These are phyloP conservation scores for Verruconis gallopava DNA, from an alignment of 2,329 filamentous ascomycete species.

Conservation along the genomic window DNA sequence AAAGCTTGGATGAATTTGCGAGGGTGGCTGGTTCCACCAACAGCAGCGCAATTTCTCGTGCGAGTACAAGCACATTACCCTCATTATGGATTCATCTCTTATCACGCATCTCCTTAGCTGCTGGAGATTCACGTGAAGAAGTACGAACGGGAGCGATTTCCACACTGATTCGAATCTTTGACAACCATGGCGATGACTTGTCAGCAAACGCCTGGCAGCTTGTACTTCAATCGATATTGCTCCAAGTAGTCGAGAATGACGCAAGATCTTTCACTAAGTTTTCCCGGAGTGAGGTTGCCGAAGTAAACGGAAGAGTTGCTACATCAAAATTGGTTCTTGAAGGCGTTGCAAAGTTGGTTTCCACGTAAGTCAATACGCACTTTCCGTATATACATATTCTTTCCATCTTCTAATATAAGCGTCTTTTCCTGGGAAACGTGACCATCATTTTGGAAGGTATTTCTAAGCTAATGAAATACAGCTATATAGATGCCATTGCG, in stretches of 20 bases:
- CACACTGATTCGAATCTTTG: conserved; percentile 80
- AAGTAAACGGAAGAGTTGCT: conserved; percentile 21
- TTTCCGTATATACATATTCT: too few relatives aligned
- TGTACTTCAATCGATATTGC: conserved; percentile 68
- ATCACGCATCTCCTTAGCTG: conserved; percentile 56
- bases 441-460: too few relatives aligned
- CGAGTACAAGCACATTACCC: conserved; percentile 49
- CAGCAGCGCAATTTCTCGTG: conserved; percentile 46
- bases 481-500: conserved; percentile 62
- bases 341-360: conserved; percentile 17
- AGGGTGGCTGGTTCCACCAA: conserved; percentile 37
- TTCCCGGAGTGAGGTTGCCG: conserved; percentile 12
- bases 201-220: conserved; percentile 69
- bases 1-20: conserved; percentile 7
- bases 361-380: conserved; percentile 17
- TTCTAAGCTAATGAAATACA: conserved; percentile 57
- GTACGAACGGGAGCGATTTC: conserved; percentile 80
- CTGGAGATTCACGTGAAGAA: conserved; percentile 59
- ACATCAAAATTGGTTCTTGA: conserved; percentile 27
- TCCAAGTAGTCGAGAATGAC: conserved; percentile 48
- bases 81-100: conserved; percentile 70
- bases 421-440: too few relatives aligned
- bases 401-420: too few relatives aligned
- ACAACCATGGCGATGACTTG: conserved; percentile 75
- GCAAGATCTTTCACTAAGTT: neutral